phyloP scores from a whole-genome alignment of 202 grass and related monocot species.

The Alloteropsis angusta region DNA sequence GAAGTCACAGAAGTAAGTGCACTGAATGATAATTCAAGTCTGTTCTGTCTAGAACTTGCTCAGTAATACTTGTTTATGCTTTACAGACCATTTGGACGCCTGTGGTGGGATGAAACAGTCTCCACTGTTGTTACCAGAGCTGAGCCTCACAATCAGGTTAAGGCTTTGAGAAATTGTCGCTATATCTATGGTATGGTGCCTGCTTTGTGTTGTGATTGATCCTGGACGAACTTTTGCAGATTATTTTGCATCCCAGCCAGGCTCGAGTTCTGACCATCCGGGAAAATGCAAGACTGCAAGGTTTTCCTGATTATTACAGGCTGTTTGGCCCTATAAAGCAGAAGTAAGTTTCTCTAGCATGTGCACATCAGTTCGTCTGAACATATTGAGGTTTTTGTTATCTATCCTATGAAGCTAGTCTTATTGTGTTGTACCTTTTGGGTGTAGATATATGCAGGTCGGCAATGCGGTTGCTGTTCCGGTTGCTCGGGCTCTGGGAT shows the following conservation, averaged over 20 bases:
- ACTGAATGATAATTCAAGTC: background rate
- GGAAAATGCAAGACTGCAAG: conserved; percentile 62
- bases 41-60: background rate
- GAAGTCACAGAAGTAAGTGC: conserved; percentile 56
- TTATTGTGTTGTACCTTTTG: background rate
- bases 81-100: conserved; percentile 49
- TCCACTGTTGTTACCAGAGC: conserved; percentile 62
- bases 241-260: conserved; percentile 51
- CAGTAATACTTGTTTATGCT: background rate
- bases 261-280: conserved; percentile 46
- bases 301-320: conserved; percentile 59
- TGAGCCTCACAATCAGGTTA: conserved; percentile 73
- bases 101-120: conserved; percentile 78
- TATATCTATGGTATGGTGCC: background rate
- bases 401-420: background rate
- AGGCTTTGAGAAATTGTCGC: background rate
- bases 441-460: conserved; percentile 51
- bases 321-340: conserved; percentile 47
- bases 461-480: conserved; percentile 60
- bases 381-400: background rate
- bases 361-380: background rate
- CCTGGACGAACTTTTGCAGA: conserved; percentile 1
- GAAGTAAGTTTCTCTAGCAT: conserved; percentile 33
- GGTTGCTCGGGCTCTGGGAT: conserved; percentile 46
- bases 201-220: background rate